These are phyloP conservation scores for Abelmoschus esculentus DNA, from an alignment of 345 rosid species.

Conservation along the genomic window DNA sequence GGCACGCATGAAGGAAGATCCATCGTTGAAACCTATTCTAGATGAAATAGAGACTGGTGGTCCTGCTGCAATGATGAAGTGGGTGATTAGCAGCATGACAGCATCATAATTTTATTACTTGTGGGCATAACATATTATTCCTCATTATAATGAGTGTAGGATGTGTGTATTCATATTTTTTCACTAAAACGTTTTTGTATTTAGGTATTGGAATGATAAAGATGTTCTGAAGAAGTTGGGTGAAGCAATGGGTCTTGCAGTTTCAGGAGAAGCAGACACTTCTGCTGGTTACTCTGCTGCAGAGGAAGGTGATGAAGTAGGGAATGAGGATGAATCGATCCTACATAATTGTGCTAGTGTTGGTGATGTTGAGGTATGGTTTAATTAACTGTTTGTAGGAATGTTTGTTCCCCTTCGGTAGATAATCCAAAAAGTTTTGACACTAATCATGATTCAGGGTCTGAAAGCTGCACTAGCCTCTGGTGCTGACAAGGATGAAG, in stretches of 20 bases:
- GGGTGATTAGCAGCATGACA: slow-evolving; percentile 12
- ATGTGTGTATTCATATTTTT: slow-evolving; percentile 1
- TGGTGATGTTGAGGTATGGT: slow-evolving; percentile 87
- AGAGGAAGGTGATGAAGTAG: slow-evolving; percentile 63
- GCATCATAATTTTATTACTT: no score
- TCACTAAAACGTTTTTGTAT: slow-evolving; percentile 13
- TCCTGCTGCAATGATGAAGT: slow-evolving; percentile 96
- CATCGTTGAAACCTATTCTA: slow-evolving; percentile 72
- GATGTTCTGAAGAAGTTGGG: slow-evolving; percentile 86
- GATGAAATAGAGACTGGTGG: slow-evolving; percentile 93
- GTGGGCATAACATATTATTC: background rate
- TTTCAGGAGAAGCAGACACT: slow-evolving; percentile 50
- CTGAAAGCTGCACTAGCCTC: slow-evolving; percentile 66
- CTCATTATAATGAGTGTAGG: background rate
- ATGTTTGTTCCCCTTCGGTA: background rate
- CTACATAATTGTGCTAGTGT: slow-evolving; percentile 84
- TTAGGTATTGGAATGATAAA: slow-evolving; percentile 93
- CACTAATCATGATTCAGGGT: slow-evolving; percentile 43
- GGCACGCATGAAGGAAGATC: slow-evolving; percentile 79
- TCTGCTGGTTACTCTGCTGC: slow-evolving; percentile 45
- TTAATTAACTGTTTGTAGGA: background rate
- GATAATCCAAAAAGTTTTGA: background rate
- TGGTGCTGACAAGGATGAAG: slow-evolving; percentile 94
- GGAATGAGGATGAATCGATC: slow-evolving; percentile 80
- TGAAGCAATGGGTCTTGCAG: slow-evolving; percentile 94